Percentiles rank a stretch among this genome's conserved stretches.
phyloP scores from a whole-genome alignment of 805 yeast genomes.

The Candida taoyuanica region DNA sequence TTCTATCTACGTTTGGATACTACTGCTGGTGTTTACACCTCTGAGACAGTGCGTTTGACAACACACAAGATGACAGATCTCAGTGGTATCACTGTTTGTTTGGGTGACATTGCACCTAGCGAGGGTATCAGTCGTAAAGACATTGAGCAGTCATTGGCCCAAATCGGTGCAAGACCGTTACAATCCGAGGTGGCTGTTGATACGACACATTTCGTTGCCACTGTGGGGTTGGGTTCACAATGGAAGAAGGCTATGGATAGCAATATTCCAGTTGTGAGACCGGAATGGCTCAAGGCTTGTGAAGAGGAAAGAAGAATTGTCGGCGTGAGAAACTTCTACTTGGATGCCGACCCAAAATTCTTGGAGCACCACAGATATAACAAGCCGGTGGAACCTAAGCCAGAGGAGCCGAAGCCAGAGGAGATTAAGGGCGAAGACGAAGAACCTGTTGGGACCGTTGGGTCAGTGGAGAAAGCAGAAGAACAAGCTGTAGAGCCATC shows the following conservation, averaged over 20 bases:
- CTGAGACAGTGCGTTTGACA: slow-evolving; percentile 62
- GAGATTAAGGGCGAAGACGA: slow-evolving; percentile 16
- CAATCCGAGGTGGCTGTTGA: slow-evolving; percentile 75
- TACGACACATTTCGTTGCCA: slow-evolving; percentile 89
- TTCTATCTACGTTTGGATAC: slow-evolving; percentile 82
- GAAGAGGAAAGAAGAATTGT: slow-evolving; percentile 83
- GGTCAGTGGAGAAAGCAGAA: too few species aligned
- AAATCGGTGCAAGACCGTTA: slow-evolving; percentile 81
- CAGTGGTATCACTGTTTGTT: slow-evolving; percentile 85
- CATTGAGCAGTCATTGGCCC: slow-evolving; percentile 53
- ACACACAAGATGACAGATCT: slow-evolving; percentile 97
- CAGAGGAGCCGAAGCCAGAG: slow-evolving; percentile 18
- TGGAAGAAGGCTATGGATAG: slow-evolving; percentile 74
- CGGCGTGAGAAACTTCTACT: slow-evolving; percentile 84
- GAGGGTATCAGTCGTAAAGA: slow-evolving; percentile 45
- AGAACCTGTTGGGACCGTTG: too few species aligned
- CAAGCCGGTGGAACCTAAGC: slow-evolving; percentile 14
- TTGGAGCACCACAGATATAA: slow-evolving; percentile 44
- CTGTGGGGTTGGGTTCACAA: slow-evolving; percentile 67
- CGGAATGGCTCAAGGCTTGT: slow-evolving; percentile 96
- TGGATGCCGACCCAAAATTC: slow-evolving; percentile 46
- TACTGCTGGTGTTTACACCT: slow-evolving; percentile 79
- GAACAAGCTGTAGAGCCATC: too few species aligned
- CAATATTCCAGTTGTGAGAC: slow-evolving; percentile 91
- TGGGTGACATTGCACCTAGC: slow-evolving; percentile 69